phyloP scores from a whole-genome alignment of 2,329 filamentous ascomycete genomes.

The Calonectria hawksworthii region DNA sequence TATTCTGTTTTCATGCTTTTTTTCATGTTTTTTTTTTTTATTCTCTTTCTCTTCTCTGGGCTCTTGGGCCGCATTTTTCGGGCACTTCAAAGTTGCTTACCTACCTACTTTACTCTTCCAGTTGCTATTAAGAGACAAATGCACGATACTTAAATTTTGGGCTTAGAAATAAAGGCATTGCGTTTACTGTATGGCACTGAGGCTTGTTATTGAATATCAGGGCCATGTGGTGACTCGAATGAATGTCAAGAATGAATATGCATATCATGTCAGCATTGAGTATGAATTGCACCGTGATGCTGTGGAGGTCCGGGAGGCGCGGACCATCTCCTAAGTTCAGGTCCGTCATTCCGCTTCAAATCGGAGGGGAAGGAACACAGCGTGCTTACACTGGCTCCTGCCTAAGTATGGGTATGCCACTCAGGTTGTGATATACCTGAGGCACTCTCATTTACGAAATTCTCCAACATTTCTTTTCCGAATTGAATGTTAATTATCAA shows the following conservation, averaged over 20 bases:
- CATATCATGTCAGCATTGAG: neutral
- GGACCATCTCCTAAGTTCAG: neutral
- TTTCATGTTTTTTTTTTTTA: constrained; percentile 16
- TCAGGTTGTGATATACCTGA: neutral
- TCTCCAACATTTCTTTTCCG: neutral
- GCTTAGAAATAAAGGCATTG: constrained; percentile 9
- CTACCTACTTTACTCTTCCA: constrained; percentile 28
- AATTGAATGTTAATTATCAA: neutral
- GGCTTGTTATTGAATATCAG: neutral
- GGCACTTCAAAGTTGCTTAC: constrained; percentile 38
- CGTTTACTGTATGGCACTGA: neutral
- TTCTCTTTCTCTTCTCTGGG: constrained; percentile 38
- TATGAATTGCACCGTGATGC: neutral
- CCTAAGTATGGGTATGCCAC: neutral
- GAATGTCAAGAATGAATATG: neutral
- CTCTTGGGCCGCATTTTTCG: constrained; percentile 34
- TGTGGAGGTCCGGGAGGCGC: neutral
- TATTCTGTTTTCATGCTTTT: constrained; percentile 43
- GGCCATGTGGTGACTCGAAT: neutral
- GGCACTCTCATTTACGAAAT: neutral
- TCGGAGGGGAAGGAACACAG: constrained; percentile 24
- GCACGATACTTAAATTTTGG: neutral
- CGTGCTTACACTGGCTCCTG: neutral
- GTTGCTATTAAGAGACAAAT: constrained; percentile 25
- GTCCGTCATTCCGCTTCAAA: constrained; percentile 11